A percentile compares a stretch with the other conserved stretches of the same genome.
phyloP scores from a whole-genome alignment of 257 asterid genomes.

The Hygrophila difformis region DNA sequence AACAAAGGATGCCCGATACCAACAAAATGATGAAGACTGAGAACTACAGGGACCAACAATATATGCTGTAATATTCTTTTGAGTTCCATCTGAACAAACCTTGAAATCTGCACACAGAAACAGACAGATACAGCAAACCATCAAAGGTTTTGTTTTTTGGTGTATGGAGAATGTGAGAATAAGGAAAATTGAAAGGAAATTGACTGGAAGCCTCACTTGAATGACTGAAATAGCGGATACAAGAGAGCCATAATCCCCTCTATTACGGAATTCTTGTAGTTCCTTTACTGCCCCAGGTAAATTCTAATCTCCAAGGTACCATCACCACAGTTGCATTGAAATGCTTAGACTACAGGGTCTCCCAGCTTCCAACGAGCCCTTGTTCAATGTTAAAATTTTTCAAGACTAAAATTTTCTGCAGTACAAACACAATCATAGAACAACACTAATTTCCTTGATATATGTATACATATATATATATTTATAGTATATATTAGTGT shows the following conservation, averaged over 20 bases:
- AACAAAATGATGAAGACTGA: conserved; percentile 22
- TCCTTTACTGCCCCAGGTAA: conserved; percentile 84
- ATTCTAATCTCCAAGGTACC: conserved; percentile 63
- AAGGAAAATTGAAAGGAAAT: conserved; percentile 1
- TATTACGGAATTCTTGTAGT: conserved; percentile 60
- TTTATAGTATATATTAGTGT: conserved; percentile 5
- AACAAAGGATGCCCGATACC: conserved; percentile 44
- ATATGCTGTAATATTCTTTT: conserved; percentile 38
- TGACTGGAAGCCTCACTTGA: conserved; percentile 39
- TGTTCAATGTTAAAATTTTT: conserved; percentile 64
- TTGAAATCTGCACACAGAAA: conserved; percentile 41
- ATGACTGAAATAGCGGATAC: conserved; percentile 76
- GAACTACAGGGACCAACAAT: conserved; percentile 43
- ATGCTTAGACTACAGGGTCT: conserved; percentile 45
- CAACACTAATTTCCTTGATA: background rate
- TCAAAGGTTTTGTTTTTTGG: background rate
- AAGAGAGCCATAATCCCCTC: conserved; percentile 81
- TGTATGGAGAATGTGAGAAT: background rate
- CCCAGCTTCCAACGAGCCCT: conserved; percentile 48
- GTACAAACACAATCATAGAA: conserved; percentile 18
- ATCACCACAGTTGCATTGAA: conserved; percentile 48
- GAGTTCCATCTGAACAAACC: conserved; percentile 51
- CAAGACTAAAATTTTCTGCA: conserved; percentile 50
- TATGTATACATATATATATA: too few species aligned
- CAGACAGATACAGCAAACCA: background rate